Conservation (phyloP, 257 asterid species). For the Ilex aquifolium region DNA sequence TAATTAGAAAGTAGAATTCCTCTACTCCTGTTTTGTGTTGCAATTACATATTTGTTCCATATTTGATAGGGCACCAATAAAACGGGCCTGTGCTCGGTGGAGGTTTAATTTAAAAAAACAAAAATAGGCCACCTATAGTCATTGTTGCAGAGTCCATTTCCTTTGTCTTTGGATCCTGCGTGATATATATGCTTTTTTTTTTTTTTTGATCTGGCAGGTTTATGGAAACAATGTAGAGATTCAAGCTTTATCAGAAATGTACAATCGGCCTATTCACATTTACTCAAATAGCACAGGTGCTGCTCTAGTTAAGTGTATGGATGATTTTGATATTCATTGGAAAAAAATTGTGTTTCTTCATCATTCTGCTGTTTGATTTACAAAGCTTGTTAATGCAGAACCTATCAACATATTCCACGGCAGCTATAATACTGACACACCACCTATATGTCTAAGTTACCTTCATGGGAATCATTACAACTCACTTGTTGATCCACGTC, state of each 20-base stretch:
- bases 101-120: no score
- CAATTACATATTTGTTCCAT: no score
- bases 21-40: no score
- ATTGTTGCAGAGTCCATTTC: no score
- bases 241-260: slow-evolving; percentile 93
- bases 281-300: slow-evolving; percentile 93
- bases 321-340: slow-evolving; percentile 6
- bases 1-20: no score
- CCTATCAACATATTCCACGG: slow-evolving; percentile 95
- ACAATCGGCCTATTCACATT: slow-evolving; percentile 95
- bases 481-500: slow-evolving; percentile 94
- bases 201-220: slow-evolving; percentile 40
- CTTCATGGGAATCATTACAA: slow-evolving; percentile 96
- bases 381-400: slow-evolving; percentile 33
- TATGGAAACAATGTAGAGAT: slow-evolving; percentile 95
- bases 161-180: not conserved
- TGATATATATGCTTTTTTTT: not conserved
- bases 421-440: slow-evolving; percentile 78
- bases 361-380: slow-evolving; percentile 11
- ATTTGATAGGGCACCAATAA: no score
- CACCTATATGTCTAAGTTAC: slow-evolving; percentile 88
- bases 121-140: no score
- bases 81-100: no score
- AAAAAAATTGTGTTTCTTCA: slow-evolving; percentile 9
- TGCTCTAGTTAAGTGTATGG: slow-evolving; percentile 1